Evolutionary conservation across 768 basidiomycete species (phyloP).

Genomic region (Mycena galericulata): DNA sequence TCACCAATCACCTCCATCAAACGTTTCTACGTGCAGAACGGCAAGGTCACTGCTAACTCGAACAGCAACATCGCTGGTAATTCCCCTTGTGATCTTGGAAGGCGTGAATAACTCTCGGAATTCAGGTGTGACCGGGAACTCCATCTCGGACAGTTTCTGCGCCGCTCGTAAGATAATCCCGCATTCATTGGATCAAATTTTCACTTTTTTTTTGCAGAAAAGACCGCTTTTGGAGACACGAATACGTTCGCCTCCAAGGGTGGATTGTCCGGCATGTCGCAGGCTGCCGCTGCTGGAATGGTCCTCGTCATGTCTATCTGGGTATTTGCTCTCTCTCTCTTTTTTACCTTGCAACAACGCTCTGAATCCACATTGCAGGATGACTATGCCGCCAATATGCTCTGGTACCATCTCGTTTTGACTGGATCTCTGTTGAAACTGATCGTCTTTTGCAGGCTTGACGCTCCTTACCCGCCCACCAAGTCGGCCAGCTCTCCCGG

Average conservation of each 20-base stretch:
- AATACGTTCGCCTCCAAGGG: conserved; percentile 50
- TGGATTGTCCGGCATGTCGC: conserved; percentile 41
- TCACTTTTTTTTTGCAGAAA: conserved; percentile 31
- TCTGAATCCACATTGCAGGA: conserved; percentile 21
- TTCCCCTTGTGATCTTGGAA: conserved; percentile 7
- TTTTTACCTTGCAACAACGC: conserved; percentile 9
- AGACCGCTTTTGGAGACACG: conserved; percentile 51
- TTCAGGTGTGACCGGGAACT: conserved; percentile 47
- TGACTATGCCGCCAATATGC: conserved; percentile 20
- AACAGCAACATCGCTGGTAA: conserved; percentile 49
- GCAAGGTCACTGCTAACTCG: conserved; percentile 55
- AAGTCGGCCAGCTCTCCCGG: conserved; percentile 21
- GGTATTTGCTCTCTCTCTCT: conserved; percentile 35
- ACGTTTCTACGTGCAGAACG: conserved; percentile 58
- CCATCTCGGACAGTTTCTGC: conserved; percentile 57
- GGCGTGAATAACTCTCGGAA: background rate
- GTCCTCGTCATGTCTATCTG: conserved; percentile 24
- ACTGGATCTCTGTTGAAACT: conserved; percentile 10
- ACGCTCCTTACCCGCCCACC: conserved; percentile 27
- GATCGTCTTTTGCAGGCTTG: conserved; percentile 16
- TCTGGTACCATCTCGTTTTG: conserved; percentile 12
- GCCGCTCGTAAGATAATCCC: conserved; percentile 43
- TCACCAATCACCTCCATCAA: conserved; percentile 55
- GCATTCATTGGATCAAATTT: background rate
- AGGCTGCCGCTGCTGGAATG: conserved; percentile 22